These are phyloP conservation scores for Auriculariales sp. DNA, from an alignment of 768 basidiomycete genomes.

Conservation along the genomic window DNA sequence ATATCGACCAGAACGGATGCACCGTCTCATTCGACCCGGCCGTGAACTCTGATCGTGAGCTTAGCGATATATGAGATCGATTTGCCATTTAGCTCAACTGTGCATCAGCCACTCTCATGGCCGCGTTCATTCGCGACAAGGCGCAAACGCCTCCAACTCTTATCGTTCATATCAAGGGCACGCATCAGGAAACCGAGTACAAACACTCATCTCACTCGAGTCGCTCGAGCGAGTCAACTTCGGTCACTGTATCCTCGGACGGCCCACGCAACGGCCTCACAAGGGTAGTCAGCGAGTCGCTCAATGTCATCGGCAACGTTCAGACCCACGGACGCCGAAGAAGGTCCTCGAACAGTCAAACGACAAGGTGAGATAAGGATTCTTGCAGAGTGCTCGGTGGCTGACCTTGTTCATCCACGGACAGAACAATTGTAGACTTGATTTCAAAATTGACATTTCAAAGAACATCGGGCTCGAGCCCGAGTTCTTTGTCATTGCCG, in stretches of 20 bases:
- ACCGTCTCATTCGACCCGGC: constrained; percentile 59
- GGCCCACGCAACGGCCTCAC: neutral
- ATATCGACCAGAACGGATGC: constrained; percentile 29
- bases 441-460: constrained; percentile 46
- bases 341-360: constrained; percentile 30
- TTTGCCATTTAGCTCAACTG: neutral
- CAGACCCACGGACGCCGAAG: neutral
- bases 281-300: neutral
- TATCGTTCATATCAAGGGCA: constrained; percentile 35
- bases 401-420: constrained; percentile 19
- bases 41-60: constrained; percentile 46
- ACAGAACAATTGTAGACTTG: constrained; percentile 50
- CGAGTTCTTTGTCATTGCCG: constrained; percentile 46
- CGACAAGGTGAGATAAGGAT: neutral
- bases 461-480: constrained; percentile 23
- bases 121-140: constrained; percentile 55
- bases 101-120: constrained; percentile 20
- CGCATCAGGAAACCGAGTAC: constrained; percentile 33
- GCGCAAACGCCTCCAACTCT: constrained; percentile 30
- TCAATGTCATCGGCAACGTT: neutral
- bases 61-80: neutral
- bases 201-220: neutral
- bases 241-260: neutral
- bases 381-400: constrained; percentile 10
- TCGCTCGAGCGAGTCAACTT: neutral